Evolutionary conservation across 176 grass and related monocot genomes (phyloP).

Genomic region (Zoysia japonica): DNA sequence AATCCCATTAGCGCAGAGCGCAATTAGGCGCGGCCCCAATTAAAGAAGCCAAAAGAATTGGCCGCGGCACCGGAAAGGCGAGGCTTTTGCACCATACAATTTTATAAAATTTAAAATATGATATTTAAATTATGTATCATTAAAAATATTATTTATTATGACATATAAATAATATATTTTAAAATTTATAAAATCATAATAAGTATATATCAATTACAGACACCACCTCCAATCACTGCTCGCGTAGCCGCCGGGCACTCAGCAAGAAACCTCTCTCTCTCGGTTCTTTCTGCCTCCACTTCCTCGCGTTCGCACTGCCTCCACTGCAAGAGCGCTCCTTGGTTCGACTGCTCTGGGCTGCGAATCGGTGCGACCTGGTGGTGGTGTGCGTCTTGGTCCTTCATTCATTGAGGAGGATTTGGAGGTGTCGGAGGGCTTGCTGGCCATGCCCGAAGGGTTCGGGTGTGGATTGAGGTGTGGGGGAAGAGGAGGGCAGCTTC

Average conservation of each 20-base stretch:
- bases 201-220: neutral
- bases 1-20: slow-evolving; percentile 43
- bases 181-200: too few species aligned
- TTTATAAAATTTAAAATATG: neutral
- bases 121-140: too few species aligned
- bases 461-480: slow-evolving; percentile 59
- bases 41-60: slow-evolving; percentile 54
- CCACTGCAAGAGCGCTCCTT: neutral
- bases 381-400: slow-evolving; percentile 20
- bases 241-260: slow-evolving; percentile 28
- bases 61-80: slow-evolving; percentile 32
- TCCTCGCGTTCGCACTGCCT: slow-evolving; percentile 11
- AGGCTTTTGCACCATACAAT: slow-evolving; percentile 47
- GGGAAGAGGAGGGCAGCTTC: slow-evolving; percentile 51
- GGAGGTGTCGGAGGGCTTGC: slow-evolving; percentile 27
- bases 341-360: slow-evolving; percentile 10
- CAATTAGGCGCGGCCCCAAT: slow-evolving; percentile 17
- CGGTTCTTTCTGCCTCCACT: neutral
- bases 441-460: slow-evolving; percentile 49
- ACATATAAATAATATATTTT: too few species aligned
- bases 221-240: neutral
- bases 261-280: slow-evolving; percentile 26
- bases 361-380: slow-evolving; percentile 28
- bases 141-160: too few species aligned
- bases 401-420: slow-evolving; percentile 15